Evolutionary conservation across 2,329 filamentous ascomycete genomes (phyloP).

Genomic region (Dactylellina sp.): DNA sequence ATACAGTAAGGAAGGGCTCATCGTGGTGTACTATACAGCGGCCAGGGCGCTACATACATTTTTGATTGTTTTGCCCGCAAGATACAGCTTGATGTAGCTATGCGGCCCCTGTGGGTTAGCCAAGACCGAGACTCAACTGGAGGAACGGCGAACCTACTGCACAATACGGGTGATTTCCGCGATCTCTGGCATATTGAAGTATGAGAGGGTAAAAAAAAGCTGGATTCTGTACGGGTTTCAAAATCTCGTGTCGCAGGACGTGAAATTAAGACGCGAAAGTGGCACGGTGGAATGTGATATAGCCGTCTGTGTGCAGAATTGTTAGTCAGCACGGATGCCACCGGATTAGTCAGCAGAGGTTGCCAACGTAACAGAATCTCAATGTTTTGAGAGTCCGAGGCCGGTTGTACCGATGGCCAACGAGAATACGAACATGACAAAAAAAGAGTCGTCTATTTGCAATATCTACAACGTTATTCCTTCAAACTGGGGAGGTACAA

Average conservation of each 20-base stretch:
- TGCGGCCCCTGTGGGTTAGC: slow-evolving; percentile 2
- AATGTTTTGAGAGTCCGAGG: not conserved
- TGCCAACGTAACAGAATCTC: too few relatives aligned
- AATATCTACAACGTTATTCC: not conserved
- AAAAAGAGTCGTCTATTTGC: not conserved
- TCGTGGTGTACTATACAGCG: too few relatives aligned
- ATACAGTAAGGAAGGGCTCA: too few relatives aligned
- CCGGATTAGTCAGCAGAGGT: slow-evolving; percentile 6
- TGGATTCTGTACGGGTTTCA: not conserved
- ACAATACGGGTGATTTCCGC: slow-evolving; percentile 67
- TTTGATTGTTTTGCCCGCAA: slow-evolving; percentile 84
- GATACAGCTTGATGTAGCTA: slow-evolving; percentile 82
- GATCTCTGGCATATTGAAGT: slow-evolving; percentile 71
- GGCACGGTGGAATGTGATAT: slow-evolving; percentile 50
- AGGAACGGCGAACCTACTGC: slow-evolving; percentile 42
- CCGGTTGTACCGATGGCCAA: not conserved
- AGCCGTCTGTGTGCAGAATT: not conserved
- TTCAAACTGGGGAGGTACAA: too few relatives aligned
- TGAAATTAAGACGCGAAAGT: slow-evolving; percentile 33
- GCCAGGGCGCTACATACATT: too few relatives aligned
- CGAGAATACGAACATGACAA: not conserved
- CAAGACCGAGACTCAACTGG: not conserved
- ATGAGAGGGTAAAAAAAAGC: not conserved
- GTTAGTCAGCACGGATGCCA: not conserved
- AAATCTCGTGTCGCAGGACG: not conserved